Evolutionary conservation across 306 rosid genomes (phyloP), one percentile per base, ranked within the genome.

Genomic region (Glycine soja): DNA sequence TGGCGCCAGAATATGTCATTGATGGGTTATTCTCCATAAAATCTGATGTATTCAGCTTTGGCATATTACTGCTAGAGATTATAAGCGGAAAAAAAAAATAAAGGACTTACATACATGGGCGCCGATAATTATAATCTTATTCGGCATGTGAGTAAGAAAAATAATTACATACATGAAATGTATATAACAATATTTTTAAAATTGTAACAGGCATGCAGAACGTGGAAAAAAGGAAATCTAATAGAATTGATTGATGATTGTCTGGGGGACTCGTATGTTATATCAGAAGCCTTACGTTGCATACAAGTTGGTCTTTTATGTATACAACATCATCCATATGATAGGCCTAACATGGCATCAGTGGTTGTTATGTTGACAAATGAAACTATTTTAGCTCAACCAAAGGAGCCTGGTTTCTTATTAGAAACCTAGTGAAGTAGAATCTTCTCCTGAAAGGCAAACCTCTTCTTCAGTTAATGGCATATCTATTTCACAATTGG

Each of bases 271-370:
- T 71, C 83, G 0, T 32, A 5, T 34, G 36, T 45, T 72, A 0
- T 13, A 53, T 54, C 57, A 3, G 83, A 83, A 83, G 83, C 19
- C 6, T 63, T 83, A 18, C 65, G 67, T 8, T 76, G 85, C 66
- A 76, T 82, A 32, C 81, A 76, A 18, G 53, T 82, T 69, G 52
- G 67, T 45, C 85, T 82, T 19, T 24, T 82, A 11, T 82, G 85
- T 76, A 4, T 76, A 2, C 85, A 82, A 59, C 66, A 11, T 3
- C 77, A 59, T 69, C 75, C 67, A 12, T 2, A 19, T 40, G 56
- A 78, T 14, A 67, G 82, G 54, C 82, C 82, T 1, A 67, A 78
- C 47, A 78, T 78, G 82, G 8, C 43, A 36, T 59, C 15, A 0
- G 78, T 82, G 73, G 51, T 76, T 59, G 48, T 65, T 4, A 82